Conservation (phyloP, 768 basidiomycete species). For the Suillus variegatus region DNA sequence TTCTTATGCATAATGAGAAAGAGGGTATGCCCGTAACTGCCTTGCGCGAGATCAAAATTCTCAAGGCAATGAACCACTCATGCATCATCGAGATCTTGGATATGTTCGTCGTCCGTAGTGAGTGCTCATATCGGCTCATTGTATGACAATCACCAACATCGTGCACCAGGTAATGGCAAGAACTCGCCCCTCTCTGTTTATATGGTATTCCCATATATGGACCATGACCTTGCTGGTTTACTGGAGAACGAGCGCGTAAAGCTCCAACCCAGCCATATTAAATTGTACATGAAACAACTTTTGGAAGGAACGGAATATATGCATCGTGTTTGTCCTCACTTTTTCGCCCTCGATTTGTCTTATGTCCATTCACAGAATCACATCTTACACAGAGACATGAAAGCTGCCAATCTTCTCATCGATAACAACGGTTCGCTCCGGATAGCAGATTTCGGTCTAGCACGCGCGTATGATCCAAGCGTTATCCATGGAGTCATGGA, state of each 20-base stretch:
- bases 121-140: conserved; percentile 25
- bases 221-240: conserved; percentile 95
- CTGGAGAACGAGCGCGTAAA: conserved; percentile 90
- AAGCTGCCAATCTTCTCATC: conserved; percentile 95
- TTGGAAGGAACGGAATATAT: conserved; percentile 97
- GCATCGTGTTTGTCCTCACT: conserved; percentile 70
- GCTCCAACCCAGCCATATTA: conserved; percentile 82
- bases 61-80: conserved; percentile 85
- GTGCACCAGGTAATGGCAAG: conserved; percentile 55
- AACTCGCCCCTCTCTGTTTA: conserved; percentile 80
- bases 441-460: conserved; percentile 97
- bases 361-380: conserved; percentile 64
- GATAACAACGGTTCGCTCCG: conserved; percentile 81
- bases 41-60: conserved; percentile 93
- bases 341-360: conserved; percentile 8
- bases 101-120: conserved; percentile 88
- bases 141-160: conserved; percentile 4
- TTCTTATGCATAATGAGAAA: conserved; percentile 94
- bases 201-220: conserved; percentile 99
- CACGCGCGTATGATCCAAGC: conserved; percentile 71
- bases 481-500: conserved; percentile 40
- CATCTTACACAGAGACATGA: conserved; percentile 98
- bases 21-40: conserved; percentile 98
- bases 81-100: conserved; percentile 87
- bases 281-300: conserved; percentile 94